Percentiles rank a stretch among this genome's conserved stretches.
Conservation (phyloP, 257 asterid genomes). For the Fraxinus pennsylvanica region DNA sequence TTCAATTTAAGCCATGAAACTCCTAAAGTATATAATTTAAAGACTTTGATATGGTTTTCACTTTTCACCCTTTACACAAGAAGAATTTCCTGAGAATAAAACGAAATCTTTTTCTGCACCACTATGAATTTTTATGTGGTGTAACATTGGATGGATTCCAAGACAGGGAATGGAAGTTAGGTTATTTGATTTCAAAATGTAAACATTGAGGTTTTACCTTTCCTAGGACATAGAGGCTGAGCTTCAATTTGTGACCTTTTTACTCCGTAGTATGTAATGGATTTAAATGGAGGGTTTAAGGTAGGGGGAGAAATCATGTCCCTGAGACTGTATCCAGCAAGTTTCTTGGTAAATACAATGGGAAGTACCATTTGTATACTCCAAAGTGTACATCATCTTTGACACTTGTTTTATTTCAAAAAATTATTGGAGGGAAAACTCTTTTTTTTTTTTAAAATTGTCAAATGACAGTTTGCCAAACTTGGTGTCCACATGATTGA, state of each 20-base stretch:
- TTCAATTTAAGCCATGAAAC: not conserved
- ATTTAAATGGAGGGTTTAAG: not conserved
- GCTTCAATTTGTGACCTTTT: not conserved
- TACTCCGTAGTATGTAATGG: not conserved
- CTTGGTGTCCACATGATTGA: too few species aligned
- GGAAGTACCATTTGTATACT: too few species aligned
- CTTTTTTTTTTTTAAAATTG: too few species aligned
- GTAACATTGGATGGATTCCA: not conserved
- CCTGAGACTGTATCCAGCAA: too few species aligned
- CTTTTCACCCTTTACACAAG: not conserved
- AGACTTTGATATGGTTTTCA: not conserved
- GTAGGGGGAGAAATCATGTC: not conserved
- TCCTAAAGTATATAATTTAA: not conserved
- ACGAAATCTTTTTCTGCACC: too few species aligned
- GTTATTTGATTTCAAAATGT: not conserved
- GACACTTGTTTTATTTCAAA: too few species aligned
- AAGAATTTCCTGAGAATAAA: too few species aligned
- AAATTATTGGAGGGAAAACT: too few species aligned
- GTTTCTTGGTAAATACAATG: too few species aligned
- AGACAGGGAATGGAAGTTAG: not conserved
- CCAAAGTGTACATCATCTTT: too few species aligned
- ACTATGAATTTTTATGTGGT: not conserved
- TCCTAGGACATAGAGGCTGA: not conserved
- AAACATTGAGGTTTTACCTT: too few species aligned
- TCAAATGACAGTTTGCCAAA: too few species aligned